Evolutionary conservation across 352 stramenopile species (phyloP).

Genomic region (Pelagophyceae sp.): DNA sequence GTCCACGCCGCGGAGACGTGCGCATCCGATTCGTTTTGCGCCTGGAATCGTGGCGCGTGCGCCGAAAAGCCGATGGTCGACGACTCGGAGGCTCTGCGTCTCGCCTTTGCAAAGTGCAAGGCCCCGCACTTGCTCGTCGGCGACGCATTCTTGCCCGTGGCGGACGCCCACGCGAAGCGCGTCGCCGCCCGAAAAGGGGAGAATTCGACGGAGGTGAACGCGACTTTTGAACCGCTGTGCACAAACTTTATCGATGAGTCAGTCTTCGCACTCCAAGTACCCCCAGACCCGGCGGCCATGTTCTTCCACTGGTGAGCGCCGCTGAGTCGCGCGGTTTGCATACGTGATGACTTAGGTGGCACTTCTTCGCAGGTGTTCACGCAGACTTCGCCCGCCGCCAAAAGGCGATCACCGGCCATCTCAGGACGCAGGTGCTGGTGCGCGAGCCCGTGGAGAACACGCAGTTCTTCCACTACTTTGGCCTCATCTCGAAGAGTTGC

Average conservation of each 20-base stretch:
- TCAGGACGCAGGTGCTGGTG: background rate
- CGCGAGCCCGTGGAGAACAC: background rate
- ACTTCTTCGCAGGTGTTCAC: background rate
- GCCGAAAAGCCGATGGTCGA: background rate
- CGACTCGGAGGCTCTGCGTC: too few relatives aligned
- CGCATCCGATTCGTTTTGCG: background rate
- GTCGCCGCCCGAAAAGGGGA: background rate
- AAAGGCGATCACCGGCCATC: background rate
- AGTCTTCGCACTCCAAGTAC: too few relatives aligned
- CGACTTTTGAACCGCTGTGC: too few relatives aligned
- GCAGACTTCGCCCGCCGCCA: background rate
- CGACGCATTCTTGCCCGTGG: background rate
- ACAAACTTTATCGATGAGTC: too few relatives aligned
- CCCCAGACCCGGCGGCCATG: background rate
- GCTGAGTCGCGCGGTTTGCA: too few relatives aligned
- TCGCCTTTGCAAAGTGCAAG: too few relatives aligned
- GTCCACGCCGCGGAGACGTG: background rate
- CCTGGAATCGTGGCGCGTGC: too few relatives aligned
- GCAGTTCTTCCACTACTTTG: constrained; percentile 15
- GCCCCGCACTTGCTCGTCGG: too few relatives aligned
- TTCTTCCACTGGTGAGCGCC: constrained; percentile 17
- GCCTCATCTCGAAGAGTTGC: constrained; percentile 5
- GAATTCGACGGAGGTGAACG: background rate
- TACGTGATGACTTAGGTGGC: too few relatives aligned
- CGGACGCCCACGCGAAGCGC: background rate